Evolutionary conservation across 306 rosid species (phyloP).

Genomic region (Sesbania bispinosa): DNA sequence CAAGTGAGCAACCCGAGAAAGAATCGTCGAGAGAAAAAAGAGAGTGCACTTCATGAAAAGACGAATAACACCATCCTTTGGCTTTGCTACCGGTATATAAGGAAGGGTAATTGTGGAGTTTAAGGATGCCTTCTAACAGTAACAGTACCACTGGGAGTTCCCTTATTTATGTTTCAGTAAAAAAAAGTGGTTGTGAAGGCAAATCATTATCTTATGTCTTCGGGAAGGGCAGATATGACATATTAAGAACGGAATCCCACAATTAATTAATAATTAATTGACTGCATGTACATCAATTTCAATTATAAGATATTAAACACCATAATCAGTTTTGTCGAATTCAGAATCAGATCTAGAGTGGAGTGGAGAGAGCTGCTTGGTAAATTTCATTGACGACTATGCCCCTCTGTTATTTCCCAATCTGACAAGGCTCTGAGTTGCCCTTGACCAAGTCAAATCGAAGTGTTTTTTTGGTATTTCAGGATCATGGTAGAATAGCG

Average conservation of each 20-base stretch:
- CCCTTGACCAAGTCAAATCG: slow-evolving; percentile 19
- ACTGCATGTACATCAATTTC: neutral
- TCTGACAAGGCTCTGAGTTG: neutral
- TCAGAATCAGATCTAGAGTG: slow-evolving; percentile 34
- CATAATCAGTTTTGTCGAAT: slow-evolving; percentile 22
- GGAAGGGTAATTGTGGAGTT: slow-evolving; percentile 22
- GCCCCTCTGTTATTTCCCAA: slow-evolving; percentile 12
- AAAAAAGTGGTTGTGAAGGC: slow-evolving; percentile 1
- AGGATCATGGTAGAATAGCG: neutral
- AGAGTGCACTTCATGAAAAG: neutral
- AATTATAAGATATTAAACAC: neutral
- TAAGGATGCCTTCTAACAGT: neutral
- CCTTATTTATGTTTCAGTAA: neutral
- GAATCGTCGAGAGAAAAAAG: slow-evolving; percentile 17
- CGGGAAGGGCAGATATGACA: slow-evolving; percentile 45
- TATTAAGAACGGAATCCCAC: slow-evolving; percentile 35
- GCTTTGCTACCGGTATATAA: neutral
- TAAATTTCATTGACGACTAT: neutral
- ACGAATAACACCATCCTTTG: slow-evolving; percentile 7
- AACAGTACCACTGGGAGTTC: slow-evolving; percentile 17
- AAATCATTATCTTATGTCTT: slow-evolving; percentile 37
- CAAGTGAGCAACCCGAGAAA: slow-evolving; percentile 26
- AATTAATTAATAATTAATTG: slow-evolving; percentile 15
- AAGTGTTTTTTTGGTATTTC: neutral
- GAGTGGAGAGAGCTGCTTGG: neutral